Evolutionary conservation across 768 basidiomycete species (phyloP), one percentile per base, ranked within the genome.

Genomic region (Trametes meyenii): DNA sequence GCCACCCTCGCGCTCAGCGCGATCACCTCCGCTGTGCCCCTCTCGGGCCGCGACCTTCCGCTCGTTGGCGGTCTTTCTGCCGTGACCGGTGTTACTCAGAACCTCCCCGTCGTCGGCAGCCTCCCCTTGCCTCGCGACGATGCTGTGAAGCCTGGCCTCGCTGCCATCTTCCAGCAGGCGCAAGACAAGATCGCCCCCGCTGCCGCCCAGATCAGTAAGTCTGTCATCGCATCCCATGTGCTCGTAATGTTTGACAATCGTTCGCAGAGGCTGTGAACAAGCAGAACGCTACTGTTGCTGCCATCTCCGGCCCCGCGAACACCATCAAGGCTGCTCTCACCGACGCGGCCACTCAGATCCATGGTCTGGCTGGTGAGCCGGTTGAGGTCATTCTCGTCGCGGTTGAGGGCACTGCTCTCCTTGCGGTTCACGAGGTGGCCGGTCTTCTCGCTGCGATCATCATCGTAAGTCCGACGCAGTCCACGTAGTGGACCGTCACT

Each of bases 361-460:
- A 74, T 44, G 66, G 21, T 7, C 72, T 78, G 52, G 61, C 62
- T 38, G 71, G 71, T 42, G 33, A 62, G 36, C 61, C 70, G 1
- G 8, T 57, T 1, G 62, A 60, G 4, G 62, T 69, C 10, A 69
- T 79, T 61, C 59, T 76, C 58, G 67, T 66, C 5, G 48, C 67
- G 21, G 65, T 62, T 26, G 59, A 67, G 1, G 72, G 67, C 21
- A 62, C 63, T 10, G 70, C 58, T 5, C 29, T 55, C 39, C 43
- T 75, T 67, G 70, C 71, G 6, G 71, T 76, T 21, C 14, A 60
- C 1, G 64, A 66, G 3, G 51, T 78, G 33, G 71, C 70, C 2
- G 2, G 48, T 36, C 43, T 73, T 44, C 54, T 78, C 55, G 69
- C 62, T 19, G 55, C 13, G 26, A 59, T 70, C 23, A 10, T 75